These are phyloP conservation scores for Diaporthe nobilis DNA, from an alignment of 2,329 filamentous ascomycete genomes.

Conservation along the genomic window DNA sequence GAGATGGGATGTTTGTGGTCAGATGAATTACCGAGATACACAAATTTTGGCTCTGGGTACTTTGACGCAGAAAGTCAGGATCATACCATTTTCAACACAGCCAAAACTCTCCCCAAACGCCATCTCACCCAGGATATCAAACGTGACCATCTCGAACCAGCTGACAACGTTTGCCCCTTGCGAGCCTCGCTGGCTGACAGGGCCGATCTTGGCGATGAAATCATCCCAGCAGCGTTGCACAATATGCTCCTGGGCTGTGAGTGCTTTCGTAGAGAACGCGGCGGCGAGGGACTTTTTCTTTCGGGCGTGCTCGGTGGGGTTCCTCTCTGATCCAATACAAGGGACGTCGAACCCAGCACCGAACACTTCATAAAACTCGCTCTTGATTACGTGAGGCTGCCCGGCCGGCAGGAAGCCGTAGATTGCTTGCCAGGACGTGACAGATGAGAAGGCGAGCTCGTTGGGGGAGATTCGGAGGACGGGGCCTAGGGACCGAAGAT, in stretches of 20 bases:
- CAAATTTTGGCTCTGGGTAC: background rate
- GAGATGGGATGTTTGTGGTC: background rate
- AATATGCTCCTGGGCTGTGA: constrained; percentile 8
- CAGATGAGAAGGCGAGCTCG: constrained; percentile 20
- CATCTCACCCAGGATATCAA: constrained; percentile 57
- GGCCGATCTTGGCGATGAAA: background rate
- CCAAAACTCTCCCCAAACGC: constrained; percentile 58
- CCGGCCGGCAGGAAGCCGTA: constrained; percentile 42
- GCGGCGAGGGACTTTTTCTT: constrained; percentile 47
- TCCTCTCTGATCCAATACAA: constrained; percentile 47
- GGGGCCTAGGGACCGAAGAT: background rate
- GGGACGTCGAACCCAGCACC: constrained; percentile 40
- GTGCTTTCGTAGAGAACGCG: constrained; percentile 34
- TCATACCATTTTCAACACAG: constrained; percentile 47
- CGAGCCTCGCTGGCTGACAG: constrained; percentile 41
- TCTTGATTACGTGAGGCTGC: constrained; percentile 42
- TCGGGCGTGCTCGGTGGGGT: constrained; percentile 44
- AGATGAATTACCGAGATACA: background rate
- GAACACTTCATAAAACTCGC: constrained; percentile 48
- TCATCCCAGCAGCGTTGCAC: background rate
- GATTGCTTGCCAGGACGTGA: constrained; percentile 18
- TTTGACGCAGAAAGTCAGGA: background rate
- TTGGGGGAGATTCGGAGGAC: constrained; percentile 18
- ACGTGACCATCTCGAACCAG: constrained; percentile 53
- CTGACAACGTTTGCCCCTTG: constrained; percentile 48